Evolutionary conservation across 768 basidiomycete genomes (phyloP), one percentile per base, ranked within the genome.

Genomic region (Lactarius indigo): DNA sequence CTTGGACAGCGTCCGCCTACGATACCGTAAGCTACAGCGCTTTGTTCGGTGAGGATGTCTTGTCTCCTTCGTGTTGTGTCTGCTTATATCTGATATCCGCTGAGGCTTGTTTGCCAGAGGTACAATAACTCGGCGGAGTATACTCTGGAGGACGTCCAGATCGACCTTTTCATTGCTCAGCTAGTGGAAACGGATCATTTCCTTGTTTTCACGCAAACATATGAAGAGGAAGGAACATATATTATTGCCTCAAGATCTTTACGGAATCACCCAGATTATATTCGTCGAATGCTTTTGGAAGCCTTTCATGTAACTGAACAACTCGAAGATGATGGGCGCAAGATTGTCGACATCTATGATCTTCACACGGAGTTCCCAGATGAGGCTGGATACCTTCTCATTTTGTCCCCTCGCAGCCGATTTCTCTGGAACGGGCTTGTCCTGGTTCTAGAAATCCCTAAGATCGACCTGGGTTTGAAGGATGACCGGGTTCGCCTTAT

Each of bases 81-180:
- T 60, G 30, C 28, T 57, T 61, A 58, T 71, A 55, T 58, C 42
- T 57, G 44, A 50, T 41, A 30, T 66, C 52, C 30, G 17, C 54
- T 20, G 65, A 90, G 89, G 68, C 85, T 85, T 4, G 79, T 90
- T 55, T 89, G 91, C 0, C 92, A 94, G 71, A 86, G 93, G 57
- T 96, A 96, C 79, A 91, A 91, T 73, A 97, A 96, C 76, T 92
- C 95, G 6, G 91, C 94, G 1, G 95, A 97, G 75, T 98, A 96
- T 73, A 85, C 81, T 66, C 81, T 98, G 37, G 90, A 93, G 65
- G 82, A 86, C 63, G 79, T 89, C 42, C 82, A 88, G 52, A 79
- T 96, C 65, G 90, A 91, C 60, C 81, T 82, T n/a, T 91, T 96
- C 76, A 90, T 98, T 62, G 80, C 86, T 28, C 81, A 84, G 13